phyloP scores from a whole-genome alignment of 116 monocot genomes.

The Iris pallida region DNA sequence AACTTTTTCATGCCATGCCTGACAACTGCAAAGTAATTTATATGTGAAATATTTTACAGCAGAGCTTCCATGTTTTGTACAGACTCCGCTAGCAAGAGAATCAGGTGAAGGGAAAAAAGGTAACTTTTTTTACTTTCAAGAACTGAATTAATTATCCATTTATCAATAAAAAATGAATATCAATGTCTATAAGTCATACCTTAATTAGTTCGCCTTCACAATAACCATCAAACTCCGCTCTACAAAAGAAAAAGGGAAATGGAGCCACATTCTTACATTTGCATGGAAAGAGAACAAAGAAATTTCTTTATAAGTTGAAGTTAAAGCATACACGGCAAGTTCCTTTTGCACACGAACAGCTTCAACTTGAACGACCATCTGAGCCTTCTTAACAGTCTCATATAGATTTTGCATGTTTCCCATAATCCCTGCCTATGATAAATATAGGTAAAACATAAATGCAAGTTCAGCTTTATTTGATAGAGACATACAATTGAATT shows the following conservation, averaged over 20 bases:
- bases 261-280: not conserved
- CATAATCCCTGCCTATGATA: constrained; percentile 55
- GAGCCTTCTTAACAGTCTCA: constrained; percentile 92
- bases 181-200: constrained; percentile 13
- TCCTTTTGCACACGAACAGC: constrained; percentile 88
- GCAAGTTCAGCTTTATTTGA: too few relatives aligned
- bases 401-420: constrained; percentile 94
- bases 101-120: too few relatives aligned
- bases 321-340: constrained; percentile 67
- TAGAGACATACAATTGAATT: too few relatives aligned
- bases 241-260: constrained; percentile 18
- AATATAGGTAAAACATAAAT: not conserved
- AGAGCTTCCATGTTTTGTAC: too few relatives aligned
- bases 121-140: too few relatives aligned
- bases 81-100: too few relatives aligned
- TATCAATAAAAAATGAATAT: too few relatives aligned
- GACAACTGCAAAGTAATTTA: too few relatives aligned
- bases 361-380: constrained; percentile 94
- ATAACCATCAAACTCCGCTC: constrained; percentile 94
- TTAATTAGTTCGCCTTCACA: constrained; percentile 91
- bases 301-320: not conserved
- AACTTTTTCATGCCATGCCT: too few relatives aligned
- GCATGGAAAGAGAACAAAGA: not conserved
- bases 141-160: too few relatives aligned
- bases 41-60: too few relatives aligned